Conservation (phyloP, 768 basidiomycete species). For the Russula virescens region DNA sequence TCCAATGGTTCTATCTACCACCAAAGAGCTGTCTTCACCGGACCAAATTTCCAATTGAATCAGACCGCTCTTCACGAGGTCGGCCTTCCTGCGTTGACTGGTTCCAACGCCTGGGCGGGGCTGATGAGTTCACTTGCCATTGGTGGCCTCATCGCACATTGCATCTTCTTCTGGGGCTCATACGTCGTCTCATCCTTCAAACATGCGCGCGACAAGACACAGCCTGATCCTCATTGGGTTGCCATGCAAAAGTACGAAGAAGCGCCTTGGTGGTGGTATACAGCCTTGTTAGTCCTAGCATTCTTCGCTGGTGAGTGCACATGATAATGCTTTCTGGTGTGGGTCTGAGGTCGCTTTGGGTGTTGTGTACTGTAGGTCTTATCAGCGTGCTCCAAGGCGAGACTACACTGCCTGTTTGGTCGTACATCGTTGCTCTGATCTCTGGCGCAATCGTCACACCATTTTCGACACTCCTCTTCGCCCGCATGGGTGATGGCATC, state of each 20-base stretch:
- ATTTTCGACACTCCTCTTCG: slow-evolving; percentile 51
- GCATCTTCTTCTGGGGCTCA: slow-evolving; percentile 50
- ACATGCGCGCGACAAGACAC: slow-evolving; percentile 39
- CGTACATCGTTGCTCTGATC: slow-evolving; percentile 51
- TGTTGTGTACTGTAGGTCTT: slow-evolving; percentile 7
- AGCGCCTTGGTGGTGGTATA: slow-evolving; percentile 59
- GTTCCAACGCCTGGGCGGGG: slow-evolving; percentile 50
- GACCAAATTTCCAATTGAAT: slow-evolving; percentile 46
- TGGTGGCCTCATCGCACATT: slow-evolving; percentile 50
- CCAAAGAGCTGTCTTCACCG: slow-evolving; percentile 47
- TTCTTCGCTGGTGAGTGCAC: slow-evolving; percentile 47
- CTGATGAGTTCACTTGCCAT: slow-evolving; percentile 44
- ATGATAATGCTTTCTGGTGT: neutral
- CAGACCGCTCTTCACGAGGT: slow-evolving; percentile 46
- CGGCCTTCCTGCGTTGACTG: slow-evolving; percentile 37
- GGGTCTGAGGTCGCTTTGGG: neutral
- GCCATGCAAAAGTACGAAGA: slow-evolving; percentile 57
- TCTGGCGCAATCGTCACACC: slow-evolving; percentile 43
- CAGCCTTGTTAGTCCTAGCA: slow-evolving; percentile 40
- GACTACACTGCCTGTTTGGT: slow-evolving; percentile 59
- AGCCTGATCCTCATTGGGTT: slow-evolving; percentile 55
- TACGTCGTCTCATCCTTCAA: slow-evolving; percentile 47
- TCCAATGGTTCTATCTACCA: slow-evolving; percentile 50
- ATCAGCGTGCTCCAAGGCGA: slow-evolving; percentile 48
- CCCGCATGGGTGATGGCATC: slow-evolving; percentile 56